Conservation (phyloP, 108 stramenopile genomes). For the Nannochloropsis gaditana region DNA sequence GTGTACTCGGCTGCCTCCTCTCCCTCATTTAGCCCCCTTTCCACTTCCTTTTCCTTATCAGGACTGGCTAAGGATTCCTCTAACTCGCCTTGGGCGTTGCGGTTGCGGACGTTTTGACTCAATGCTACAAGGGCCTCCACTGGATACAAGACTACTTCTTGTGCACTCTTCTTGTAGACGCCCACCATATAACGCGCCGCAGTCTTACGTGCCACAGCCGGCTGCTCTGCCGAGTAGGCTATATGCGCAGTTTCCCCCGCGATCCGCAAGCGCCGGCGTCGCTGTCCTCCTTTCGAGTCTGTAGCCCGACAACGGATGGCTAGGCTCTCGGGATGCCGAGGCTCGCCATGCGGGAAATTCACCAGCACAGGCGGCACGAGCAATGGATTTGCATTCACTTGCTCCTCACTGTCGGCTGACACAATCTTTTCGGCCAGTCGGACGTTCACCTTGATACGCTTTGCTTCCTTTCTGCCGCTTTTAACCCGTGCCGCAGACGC, state of each 20-base stretch:
- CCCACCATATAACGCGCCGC: background rate
- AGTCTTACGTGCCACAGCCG: background rate
- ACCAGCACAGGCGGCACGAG: background rate
- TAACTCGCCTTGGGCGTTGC: background rate
- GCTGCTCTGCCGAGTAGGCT: slow-evolving; percentile 19
- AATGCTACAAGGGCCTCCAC: slow-evolving; percentile 5
- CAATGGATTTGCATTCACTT: background rate
- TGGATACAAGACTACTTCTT: background rate
- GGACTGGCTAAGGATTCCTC: background rate
- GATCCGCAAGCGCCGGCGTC: background rate
- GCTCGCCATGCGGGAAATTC: background rate
- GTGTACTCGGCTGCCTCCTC: background rate
- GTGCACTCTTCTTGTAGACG: background rate
- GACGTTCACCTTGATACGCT: slow-evolving; percentile 3
- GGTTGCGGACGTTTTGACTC: background rate
- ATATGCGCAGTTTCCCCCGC: background rate
- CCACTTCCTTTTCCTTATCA: background rate
- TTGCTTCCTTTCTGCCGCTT: too few relatives aligned
- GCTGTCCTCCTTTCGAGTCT: slow-evolving; percentile 5
- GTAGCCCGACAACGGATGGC: slow-evolving; percentile 1
- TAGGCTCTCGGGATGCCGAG: background rate
- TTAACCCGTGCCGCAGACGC: too few relatives aligned
- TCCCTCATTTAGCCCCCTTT: background rate
- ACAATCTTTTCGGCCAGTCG: background rate
- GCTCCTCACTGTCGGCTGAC: background rate